These are phyloP conservation scores for Solanum clarkiae DNA, from an alignment of 257 asterid species.

Conservation along the genomic window DNA sequence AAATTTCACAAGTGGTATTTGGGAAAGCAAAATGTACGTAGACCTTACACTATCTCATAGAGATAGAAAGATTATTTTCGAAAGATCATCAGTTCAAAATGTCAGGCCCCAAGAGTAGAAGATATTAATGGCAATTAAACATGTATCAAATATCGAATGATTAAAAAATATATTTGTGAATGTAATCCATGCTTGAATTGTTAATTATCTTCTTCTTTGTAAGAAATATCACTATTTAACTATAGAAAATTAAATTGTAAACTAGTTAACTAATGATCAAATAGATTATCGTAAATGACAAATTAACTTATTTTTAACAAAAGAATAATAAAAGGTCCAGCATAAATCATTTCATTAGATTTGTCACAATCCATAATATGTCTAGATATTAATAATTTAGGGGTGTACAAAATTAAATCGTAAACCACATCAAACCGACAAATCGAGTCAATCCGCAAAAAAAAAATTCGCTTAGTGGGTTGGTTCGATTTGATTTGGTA, in stretches of 20 bases:
- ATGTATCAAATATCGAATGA: neutral
- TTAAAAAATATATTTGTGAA: neutral
- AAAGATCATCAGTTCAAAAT: too few species aligned
- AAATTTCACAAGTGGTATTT: too few species aligned
- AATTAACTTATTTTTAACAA: neutral
- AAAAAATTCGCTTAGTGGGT: too few species aligned
- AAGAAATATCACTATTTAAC: neutral
- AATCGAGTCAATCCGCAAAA: too few species aligned
- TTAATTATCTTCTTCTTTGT: neutral
- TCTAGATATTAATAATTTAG: too few species aligned
- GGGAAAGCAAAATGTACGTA: rapidly evolving
- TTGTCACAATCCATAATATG: neutral
- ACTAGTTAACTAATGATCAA: neutral
- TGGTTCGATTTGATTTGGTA: too few species aligned
- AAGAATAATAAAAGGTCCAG: neutral
- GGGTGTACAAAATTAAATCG: too few species aligned
- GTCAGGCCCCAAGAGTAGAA: too few species aligned
- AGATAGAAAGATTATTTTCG: too few species aligned
- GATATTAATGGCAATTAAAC: neutral
- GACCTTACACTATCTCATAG: too few species aligned
- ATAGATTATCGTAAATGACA: neutral
- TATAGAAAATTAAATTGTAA: neutral
- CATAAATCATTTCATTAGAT: neutral
- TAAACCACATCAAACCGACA: too few species aligned
- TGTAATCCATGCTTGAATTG: neutral